phyloP scores from a whole-genome alignment of 345 rosid genomes.

The Hibiscus tridactylites region DNA sequence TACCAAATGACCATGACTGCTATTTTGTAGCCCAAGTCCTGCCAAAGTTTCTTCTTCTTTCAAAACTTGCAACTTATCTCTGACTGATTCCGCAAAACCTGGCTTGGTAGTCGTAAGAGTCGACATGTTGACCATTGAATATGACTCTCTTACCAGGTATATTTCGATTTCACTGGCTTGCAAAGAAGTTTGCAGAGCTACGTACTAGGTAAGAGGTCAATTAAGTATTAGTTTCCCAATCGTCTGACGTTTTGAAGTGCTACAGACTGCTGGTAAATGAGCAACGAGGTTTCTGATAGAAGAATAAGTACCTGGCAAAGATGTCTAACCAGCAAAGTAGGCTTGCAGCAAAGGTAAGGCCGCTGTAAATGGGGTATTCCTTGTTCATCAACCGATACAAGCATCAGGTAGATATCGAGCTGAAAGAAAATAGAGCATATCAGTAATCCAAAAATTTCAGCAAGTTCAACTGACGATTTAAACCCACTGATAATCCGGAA shows the following conservation, averaged over 20 bases:
- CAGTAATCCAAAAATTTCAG: conserved; percentile 3
- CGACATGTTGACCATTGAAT: conserved; percentile 16
- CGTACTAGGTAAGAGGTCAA: conserved; percentile 23
- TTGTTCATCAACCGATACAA: conserved; percentile 36
- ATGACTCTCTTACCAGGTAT: conserved; percentile 27
- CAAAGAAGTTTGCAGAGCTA: conserved; percentile 38
- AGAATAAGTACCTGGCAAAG: conserved; percentile 30
- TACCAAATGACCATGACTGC: conserved; percentile 32
- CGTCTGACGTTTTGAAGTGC: not conserved
- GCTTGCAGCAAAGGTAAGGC: conserved; percentile 43
- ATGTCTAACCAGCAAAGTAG: conserved; percentile 30
- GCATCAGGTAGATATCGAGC: conserved; percentile 37
- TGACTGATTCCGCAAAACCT: conserved; percentile 16
- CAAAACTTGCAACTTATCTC: conserved; percentile 30
- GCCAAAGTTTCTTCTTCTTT: conserved; percentile 35
- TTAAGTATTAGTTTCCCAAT: not conserved
- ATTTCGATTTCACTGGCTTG: conserved; percentile 38
- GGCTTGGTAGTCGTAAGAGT: conserved; percentile 4
- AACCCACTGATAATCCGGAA: not conserved
- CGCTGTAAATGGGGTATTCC: conserved; percentile 33
- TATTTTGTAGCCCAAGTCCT: conserved; percentile 19
- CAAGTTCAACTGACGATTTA: conserved; percentile 4
- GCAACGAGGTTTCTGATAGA: not conserved
- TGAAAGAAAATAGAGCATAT: conserved; percentile 19
- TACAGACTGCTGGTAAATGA: not conserved